These are phyloP conservation scores for Akanthomyces lecanii DNA, from an alignment of 2,329 filamentous ascomycete genomes.

Conservation along the genomic window DNA sequence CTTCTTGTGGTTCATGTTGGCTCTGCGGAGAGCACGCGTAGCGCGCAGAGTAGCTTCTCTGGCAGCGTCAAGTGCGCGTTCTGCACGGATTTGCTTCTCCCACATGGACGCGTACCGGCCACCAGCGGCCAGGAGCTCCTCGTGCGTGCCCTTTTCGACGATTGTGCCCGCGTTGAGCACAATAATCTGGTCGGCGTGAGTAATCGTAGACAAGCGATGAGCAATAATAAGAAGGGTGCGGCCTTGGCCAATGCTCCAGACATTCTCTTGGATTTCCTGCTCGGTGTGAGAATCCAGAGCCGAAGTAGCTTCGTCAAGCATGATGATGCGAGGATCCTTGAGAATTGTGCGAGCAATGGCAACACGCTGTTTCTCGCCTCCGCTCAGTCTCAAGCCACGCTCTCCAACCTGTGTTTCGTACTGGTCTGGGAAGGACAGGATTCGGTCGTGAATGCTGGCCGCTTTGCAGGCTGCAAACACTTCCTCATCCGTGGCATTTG, in stretches of 20 bases:
- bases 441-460: conserved; percentile 89
- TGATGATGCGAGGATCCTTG: conserved; percentile 86
- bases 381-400: conserved; percentile 78
- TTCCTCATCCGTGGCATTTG: conserved; percentile 72
- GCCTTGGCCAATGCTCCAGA: conserved; percentile 75
- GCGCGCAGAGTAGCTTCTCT: conserved; percentile 35
- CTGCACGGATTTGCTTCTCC: conserved; percentile 80
- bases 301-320: conserved; percentile 89
- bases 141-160: conserved; percentile 73
- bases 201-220: conserved; percentile 81
- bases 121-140: conserved; percentile 64
- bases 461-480: conserved; percentile 78
- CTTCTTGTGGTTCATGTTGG: conserved; percentile 43
- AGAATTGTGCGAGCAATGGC: conserved; percentile 91
- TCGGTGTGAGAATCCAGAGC: conserved; percentile 89
- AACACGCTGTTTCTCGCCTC: conserved; percentile 89
- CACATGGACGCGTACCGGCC: conserved; percentile 83
- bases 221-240: conserved; percentile 95
- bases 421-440: conserved; percentile 79
- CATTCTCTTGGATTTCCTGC: conserved; percentile 84
- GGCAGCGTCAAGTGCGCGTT: conserved; percentile 51
- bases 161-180: conserved; percentile 75
- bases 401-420: conserved; percentile 91
- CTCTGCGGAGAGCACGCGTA: conserved; percentile 40
- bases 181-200: conserved; percentile 78